Evolutionary conservation across 169 alveolate species (phyloP), one percentile per base, ranked within the genome.

Genomic region (Eimeria zaria): DNA sequence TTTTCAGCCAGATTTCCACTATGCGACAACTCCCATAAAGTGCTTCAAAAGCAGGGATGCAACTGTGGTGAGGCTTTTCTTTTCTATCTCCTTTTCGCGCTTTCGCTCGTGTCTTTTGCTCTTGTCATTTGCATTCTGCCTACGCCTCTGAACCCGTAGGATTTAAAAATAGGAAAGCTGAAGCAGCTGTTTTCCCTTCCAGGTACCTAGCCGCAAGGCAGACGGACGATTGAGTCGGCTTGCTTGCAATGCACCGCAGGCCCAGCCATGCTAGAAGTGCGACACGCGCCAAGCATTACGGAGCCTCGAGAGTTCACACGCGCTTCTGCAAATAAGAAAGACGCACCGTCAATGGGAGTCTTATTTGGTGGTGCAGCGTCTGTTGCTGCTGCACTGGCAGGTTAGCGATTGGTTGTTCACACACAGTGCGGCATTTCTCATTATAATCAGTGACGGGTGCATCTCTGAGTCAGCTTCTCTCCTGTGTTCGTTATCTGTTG

Each of bases 21-120:
- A 18, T 98, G 99, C 97, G 98, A 98, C 94, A 98, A 98, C 97
- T 74, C 99, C 1, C 99, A 98, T 92, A 98, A 98, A 93, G 95
- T 89, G 73, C 96, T 98, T 87, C 98, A 97, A 83, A 96, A 92
- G 36, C 98, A 97, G 90, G 98, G 98, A 11, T 92, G 97, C 71
- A 94, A 97, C 87, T 97, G 98, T 73, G 99, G 98, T 96, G 95
- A n/a, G 92, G n/a, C 33, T n/a, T 30, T 81, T 24, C n/a, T 1
- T 44, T 14, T 4, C 4, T 4, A n/a, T 36, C 39, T 16, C 39
- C 44, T 11, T 39, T 55, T 53, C 36, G 46, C 76, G 78, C 30
- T n/a, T 14, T 84, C 3, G 62, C 60, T 22, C 27, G 7, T 48
- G 16, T 69, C 20, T 33, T 14, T 48, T 33, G 22, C 0, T 33